These are phyloP conservation scores for Diplodia corticola DNA, from an alignment of 2,329 filamentous ascomycete species.

Conservation along the genomic window DNA sequence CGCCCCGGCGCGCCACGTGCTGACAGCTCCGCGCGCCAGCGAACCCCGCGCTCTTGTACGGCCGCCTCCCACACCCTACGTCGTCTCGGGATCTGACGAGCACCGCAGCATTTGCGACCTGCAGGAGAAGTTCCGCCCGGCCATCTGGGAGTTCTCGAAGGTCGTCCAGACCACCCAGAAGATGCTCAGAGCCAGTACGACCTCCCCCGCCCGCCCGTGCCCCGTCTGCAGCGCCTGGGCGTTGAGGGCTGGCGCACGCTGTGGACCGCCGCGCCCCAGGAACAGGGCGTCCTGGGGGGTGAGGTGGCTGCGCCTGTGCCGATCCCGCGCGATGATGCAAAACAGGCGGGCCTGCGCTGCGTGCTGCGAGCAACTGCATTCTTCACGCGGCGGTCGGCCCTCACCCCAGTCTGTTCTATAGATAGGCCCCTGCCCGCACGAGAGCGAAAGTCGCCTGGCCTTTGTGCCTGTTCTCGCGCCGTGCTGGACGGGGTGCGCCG, in stretches of 20 bases:
- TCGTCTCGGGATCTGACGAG: background rate
- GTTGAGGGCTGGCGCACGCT: background rate
- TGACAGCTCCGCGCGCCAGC: conserved; percentile 25
- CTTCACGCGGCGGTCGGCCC: background rate
- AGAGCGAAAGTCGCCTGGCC: background rate
- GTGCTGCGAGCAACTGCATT: conserved; percentile 1
- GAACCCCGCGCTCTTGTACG: conserved; percentile 46
- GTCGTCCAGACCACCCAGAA: conserved; percentile 59
- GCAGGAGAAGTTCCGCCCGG: conserved; percentile 85
- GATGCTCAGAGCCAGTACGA: conserved; percentile 51
- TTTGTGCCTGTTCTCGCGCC: background rate
- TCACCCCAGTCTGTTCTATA: conserved; percentile 1
- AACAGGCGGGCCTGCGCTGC: background rate
- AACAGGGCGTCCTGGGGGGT: conserved; percentile 2
- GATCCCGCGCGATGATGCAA: background rate
- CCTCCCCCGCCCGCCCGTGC: conserved; percentile 20
- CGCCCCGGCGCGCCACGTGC: conserved; percentile 5
- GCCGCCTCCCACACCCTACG: conserved; percentile 5
- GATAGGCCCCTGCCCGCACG: background rate
- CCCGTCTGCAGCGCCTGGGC: conserved; percentile 7
- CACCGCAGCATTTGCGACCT: conserved; percentile 79
- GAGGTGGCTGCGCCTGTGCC: conserved; percentile 9
- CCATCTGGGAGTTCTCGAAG: conserved; percentile 82
- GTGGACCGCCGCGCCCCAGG: conserved; percentile 4
- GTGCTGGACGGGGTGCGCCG: background rate